Percentiles rank a stretch among this genome's conserved stretches.
Evolutionary conservation across 164 flowering plant genomes (phyloP).

Genomic region (Tetracentron sinense): DNA sequence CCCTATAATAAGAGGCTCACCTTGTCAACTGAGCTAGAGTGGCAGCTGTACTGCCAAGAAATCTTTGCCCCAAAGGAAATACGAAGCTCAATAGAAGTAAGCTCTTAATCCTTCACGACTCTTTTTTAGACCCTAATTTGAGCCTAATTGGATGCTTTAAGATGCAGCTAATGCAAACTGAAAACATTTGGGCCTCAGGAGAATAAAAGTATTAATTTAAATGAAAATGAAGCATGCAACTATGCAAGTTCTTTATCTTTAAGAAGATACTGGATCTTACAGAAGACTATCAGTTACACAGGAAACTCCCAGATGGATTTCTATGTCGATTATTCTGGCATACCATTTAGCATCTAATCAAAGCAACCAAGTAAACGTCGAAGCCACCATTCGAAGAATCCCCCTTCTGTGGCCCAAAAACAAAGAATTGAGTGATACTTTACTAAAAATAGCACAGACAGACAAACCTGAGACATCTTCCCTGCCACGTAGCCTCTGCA

Average conservation of each 20-base stretch:
- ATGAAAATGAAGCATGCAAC: too few relatives aligned
- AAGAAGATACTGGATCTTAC: background rate
- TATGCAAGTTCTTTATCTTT: too few relatives aligned
- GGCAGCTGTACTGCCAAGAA: too few relatives aligned
- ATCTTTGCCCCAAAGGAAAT: background rate
- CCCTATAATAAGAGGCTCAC: too few relatives aligned
- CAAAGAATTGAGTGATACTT: background rate
- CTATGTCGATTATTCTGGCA: too few relatives aligned
- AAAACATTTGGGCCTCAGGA: too few relatives aligned
- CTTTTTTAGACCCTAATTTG: background rate
- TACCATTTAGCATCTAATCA: too few relatives aligned
- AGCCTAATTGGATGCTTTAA: background rate
- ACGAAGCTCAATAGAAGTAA: background rate
- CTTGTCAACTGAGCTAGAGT: too few relatives aligned
- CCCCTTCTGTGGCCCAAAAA: background rate
- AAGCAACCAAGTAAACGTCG: background rate
- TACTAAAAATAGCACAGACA: background rate
- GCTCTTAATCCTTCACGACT: background rate
- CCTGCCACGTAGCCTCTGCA: conserved; percentile 76
- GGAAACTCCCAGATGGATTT: background rate
- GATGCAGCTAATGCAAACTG: too few relatives aligned
- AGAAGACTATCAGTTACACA: background rate
- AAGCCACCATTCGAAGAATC: conserved; percentile 1
- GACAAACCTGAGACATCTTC: conserved; percentile 87
- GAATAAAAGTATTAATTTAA: too few relatives aligned